Conservation (phyloP, 164 flowering plant genomes). For the Akebia trifoliata region DNA sequence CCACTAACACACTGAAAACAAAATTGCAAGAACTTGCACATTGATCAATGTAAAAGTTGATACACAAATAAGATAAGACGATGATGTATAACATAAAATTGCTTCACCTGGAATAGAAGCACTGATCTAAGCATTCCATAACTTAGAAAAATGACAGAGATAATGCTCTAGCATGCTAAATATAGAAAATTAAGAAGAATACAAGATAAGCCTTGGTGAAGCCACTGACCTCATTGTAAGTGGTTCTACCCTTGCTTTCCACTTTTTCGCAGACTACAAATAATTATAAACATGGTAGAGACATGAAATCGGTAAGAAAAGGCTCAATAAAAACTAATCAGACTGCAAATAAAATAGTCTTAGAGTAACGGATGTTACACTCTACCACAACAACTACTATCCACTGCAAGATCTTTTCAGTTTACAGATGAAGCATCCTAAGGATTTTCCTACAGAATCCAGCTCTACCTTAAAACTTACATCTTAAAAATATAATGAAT, state of each 20-base stretch:
- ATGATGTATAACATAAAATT: not conserved
- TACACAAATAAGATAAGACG: not conserved
- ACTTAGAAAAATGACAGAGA: not conserved
- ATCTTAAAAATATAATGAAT: no score
- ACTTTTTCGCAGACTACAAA: conserved; percentile 73
- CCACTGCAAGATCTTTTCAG: not conserved
- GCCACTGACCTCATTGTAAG: conserved; percentile 73
- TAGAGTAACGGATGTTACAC: no score
- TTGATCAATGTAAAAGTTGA: not conserved
- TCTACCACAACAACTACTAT: not conserved
- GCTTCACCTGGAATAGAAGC: not conserved
- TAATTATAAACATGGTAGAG: conserved; percentile 15
- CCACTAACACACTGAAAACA: not conserved
- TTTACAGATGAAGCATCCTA: not conserved
- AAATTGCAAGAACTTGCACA: not conserved
- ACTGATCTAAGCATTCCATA: not conserved
- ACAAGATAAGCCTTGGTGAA: conserved; percentile 10
- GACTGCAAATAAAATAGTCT: no score
- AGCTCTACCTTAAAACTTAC: no score
- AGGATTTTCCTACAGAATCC: not conserved
- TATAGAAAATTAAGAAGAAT: not conserved
- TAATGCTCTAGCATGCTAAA: not conserved
- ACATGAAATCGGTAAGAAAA: conserved; percentile 13
- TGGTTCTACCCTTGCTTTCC: conserved; percentile 82
- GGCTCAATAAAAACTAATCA: not conserved